Evolutionary conservation across 2,329 filamentous ascomycete genomes (phyloP).

Genomic region (Aschersonia sp.): DNA sequence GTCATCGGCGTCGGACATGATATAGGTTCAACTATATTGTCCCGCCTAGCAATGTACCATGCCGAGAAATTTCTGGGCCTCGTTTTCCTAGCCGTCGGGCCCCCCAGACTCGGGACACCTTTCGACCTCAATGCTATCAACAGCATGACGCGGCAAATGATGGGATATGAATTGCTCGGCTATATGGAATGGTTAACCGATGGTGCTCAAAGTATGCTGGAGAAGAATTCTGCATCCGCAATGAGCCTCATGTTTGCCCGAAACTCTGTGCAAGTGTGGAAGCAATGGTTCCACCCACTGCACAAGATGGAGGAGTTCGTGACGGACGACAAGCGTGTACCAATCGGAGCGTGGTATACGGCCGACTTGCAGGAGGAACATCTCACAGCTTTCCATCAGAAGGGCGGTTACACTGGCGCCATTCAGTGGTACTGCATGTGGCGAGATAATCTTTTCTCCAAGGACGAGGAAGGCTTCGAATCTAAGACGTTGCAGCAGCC

Average conservation of each 20-base stretch:
- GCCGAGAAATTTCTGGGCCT: constrained; percentile 8
- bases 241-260: constrained; percentile 16
- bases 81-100: constrained; percentile 16
- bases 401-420: constrained; percentile 15
- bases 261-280: constrained; percentile 9
- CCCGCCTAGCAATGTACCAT: constrained; percentile 13
- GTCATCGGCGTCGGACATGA: constrained; percentile 29
- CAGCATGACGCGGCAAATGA: constrained; percentile 12
- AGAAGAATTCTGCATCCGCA: constrained; percentile 9
- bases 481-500: constrained; percentile 7
- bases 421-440: constrained; percentile 17
- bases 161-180: constrained; percentile 17
- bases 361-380: constrained; percentile 10
- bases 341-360: constrained; percentile 13
- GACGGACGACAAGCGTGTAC: constrained; percentile 4
- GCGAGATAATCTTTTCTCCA: constrained; percentile 11
- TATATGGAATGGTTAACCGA: constrained; percentile 15
- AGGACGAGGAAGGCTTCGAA: constrained; percentile 11
- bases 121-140: constrained; percentile 18
- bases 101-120: constrained; percentile 11
- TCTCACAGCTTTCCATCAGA: constrained; percentile 8
- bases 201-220: constrained; percentile 8
- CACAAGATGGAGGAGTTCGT: constrained; percentile 13
- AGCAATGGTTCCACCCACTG: constrained; percentile 13
- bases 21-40: constrained; percentile 17